A percentile compares a stretch with the other conserved stretches of the same genome.
phyloP scores from a whole-genome alignment of 1,284 basidiomycete genomes.

The Cystobasidiaceae sp. region DNA sequence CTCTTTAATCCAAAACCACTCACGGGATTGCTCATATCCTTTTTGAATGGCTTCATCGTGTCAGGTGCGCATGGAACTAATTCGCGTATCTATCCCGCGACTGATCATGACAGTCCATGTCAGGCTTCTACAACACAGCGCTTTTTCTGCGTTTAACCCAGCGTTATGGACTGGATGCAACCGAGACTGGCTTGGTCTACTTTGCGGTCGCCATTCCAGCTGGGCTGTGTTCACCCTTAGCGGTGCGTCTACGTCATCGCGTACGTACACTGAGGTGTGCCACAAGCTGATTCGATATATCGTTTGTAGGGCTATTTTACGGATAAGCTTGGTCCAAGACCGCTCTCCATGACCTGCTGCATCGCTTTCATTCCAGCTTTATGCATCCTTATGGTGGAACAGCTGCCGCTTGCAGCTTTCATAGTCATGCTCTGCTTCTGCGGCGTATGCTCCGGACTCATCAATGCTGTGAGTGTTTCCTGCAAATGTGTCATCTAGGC shows the following conservation, averaged over 20 bases:
- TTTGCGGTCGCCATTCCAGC: conserved; percentile 27
- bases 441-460: conserved; percentile 23
- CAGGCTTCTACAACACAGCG: conserved; percentile 28
- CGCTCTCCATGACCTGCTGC: conserved; percentile 25
- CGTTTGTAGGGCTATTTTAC: conserved; percentile 7
- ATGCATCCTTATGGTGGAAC: conserved; percentile 23
- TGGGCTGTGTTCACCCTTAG: neutral
- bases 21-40: conserved; percentile 13
- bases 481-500: neutral
- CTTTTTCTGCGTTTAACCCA: conserved; percentile 16
- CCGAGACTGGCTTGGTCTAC: conserved; percentile 19
- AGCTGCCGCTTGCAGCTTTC: conserved; percentile 15
- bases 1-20: conserved; percentile 13
- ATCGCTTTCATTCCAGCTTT: conserved; percentile 3
- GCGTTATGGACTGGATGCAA: conserved; percentile 15
- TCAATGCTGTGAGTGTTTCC: conserved; percentile 11
- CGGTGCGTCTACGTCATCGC: too few species aligned
- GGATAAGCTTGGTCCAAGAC: conserved; percentile 14
- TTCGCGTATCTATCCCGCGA: neutral
- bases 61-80: neutral
- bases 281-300: neutral
- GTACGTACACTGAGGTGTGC: too few species aligned
- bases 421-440: conserved; percentile 9
- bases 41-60: conserved; percentile 21
- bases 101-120: neutral